phyloP scores from a whole-genome alignment of 257 asterid species.

The Nyctanthes arbortristis region DNA sequence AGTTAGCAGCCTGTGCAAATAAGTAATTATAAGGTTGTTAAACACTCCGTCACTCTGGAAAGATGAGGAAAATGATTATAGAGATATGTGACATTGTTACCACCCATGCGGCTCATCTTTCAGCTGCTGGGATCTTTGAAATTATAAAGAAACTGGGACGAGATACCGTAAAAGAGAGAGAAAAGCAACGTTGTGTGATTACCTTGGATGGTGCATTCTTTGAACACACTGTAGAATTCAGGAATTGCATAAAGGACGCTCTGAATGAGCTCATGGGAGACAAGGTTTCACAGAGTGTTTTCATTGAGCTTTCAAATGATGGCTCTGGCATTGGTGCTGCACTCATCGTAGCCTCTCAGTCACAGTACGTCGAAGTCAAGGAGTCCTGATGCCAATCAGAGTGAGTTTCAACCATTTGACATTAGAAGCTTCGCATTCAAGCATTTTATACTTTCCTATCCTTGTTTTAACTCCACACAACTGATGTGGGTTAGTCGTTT shows the following conservation, averaged over 20 bases:
- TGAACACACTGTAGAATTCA: conserved; percentile 70
- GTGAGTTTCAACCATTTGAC: no score
- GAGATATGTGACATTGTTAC: conserved; percentile 66
- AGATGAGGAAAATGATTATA: conserved; percentile 58
- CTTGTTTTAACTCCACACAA: not conserved
- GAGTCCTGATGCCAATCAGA: conserved; percentile 25
- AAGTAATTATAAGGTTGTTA: no score
- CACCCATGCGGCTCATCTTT: conserved; percentile 76
- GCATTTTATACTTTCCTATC: conserved; percentile 15
- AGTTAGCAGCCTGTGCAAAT: no score
- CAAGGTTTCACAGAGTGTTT: conserved; percentile 31
- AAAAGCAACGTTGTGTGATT: conserved; percentile 53
- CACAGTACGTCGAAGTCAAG: conserved; percentile 56
- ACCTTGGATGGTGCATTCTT: conserved; percentile 84
- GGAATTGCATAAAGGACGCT: conserved; percentile 52
- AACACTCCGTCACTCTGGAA: conserved; percentile 43
- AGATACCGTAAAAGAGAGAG: conserved; percentile 49
- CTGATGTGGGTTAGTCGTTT: no score
- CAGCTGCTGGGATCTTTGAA: conserved; percentile 81
- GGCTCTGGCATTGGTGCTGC: conserved; percentile 94
- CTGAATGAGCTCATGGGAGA: conserved; percentile 74
- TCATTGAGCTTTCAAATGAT: conserved; percentile 46
- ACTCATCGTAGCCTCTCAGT: conserved; percentile 84
- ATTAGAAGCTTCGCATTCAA: not conserved
- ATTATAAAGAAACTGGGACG: conserved; percentile 75